phyloP scores from a whole-genome alignment of 768 basidiomycete genomes.

The Podaxis sp. region DNA sequence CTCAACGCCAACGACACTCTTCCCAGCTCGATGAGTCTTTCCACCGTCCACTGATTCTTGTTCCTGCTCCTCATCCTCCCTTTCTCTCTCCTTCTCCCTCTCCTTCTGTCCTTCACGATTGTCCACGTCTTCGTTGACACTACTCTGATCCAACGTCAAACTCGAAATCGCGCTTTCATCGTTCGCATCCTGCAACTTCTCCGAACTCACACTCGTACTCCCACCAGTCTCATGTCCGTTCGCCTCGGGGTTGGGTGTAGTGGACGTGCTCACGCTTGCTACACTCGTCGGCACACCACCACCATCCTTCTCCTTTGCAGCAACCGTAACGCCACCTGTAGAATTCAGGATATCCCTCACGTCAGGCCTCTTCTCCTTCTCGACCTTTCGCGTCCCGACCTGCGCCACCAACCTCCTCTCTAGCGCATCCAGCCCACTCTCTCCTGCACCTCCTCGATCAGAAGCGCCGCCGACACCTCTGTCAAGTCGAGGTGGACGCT shows the following conservation, averaged over 20 bases:
- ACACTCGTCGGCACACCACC: neutral
- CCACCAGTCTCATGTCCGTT: constrained; percentile 10
- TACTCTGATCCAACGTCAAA: constrained; percentile 43
- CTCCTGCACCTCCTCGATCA: constrained; percentile 23
- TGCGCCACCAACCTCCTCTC: constrained; percentile 67
- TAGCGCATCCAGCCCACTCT: constrained; percentile 70
- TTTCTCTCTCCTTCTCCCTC: constrained; percentile 17
- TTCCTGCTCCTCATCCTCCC: constrained; percentile 17
- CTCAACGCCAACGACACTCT: constrained; percentile 13
- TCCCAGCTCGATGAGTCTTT: constrained; percentile 30
- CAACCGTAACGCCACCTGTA: neutral
- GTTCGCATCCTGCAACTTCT: constrained; percentile 24
- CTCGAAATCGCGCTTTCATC: constrained; percentile 58
- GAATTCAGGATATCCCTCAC: constrained; percentile 28
- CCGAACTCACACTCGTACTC: constrained; percentile 16
- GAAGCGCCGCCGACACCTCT: constrained; percentile 1
- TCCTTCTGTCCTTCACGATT: constrained; percentile 4
- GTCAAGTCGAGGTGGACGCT: constrained; percentile 20
- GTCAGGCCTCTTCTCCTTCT: constrained; percentile 27
- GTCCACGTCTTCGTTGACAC: constrained; percentile 20
- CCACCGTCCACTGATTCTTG: constrained; percentile 27
- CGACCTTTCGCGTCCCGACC: constrained; percentile 65
- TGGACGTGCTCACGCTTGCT: neutral
- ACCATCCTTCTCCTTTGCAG: neutral
- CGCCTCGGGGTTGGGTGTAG: constrained; percentile 35